Conservation (phyloP, 257 asterid genomes). For the Paulownia fortunei region DNA sequence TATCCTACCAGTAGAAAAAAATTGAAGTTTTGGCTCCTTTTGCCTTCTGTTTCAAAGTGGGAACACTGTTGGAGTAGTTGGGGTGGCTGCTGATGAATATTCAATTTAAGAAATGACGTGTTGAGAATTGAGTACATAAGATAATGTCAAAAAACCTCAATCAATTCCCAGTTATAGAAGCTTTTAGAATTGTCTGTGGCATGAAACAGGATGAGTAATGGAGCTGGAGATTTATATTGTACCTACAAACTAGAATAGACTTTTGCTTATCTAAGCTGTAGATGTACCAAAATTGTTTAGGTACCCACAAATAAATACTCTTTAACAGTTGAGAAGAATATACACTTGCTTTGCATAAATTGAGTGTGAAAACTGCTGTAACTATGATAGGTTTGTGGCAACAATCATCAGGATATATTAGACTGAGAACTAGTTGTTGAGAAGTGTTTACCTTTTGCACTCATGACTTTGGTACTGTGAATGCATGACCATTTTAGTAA, state of each 20-base stretch:
- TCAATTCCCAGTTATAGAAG: neutral
- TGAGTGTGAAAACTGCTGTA: neutral
- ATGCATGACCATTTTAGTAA: neutral
- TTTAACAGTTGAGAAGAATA: neutral
- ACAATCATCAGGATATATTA: neutral
- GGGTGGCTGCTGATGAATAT: neutral
- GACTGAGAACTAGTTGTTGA: slow-evolving; percentile 11
- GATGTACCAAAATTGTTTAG: neutral
- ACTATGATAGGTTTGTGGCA: neutral
- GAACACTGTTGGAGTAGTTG: neutral
- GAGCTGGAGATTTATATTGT: neutral
- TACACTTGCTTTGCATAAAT: neutral
- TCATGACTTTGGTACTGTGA: neutral
- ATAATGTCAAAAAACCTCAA: neutral
- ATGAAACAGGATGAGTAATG: neutral
- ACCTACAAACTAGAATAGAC: neutral
- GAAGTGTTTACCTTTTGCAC: neutral
- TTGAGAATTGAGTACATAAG: neutral
- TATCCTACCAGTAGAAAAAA: neutral
- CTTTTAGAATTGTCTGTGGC: neutral
- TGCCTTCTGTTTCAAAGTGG: neutral
- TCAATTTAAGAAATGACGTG: neutral
- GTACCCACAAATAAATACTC: neutral
- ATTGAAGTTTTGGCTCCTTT: neutral
- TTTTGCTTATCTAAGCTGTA: neutral